A percentile compares a stretch with the other conserved stretches of the same genome.
Conservation (phyloP, 2,329 filamentous ascomycete species). For the Didymella lethalis region DNA sequence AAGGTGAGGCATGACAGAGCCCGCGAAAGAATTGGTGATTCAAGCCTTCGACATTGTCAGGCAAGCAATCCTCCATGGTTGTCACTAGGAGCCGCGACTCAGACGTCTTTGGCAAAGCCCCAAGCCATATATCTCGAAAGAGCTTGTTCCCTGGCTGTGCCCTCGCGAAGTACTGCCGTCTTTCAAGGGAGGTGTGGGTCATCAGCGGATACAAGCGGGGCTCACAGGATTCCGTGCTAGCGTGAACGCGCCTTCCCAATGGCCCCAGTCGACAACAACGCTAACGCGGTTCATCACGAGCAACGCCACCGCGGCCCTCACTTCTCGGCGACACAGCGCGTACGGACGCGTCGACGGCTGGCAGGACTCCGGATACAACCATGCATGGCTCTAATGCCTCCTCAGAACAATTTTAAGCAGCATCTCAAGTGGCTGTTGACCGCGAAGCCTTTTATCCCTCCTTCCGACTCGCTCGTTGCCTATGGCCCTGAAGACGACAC, state of each 20-base stretch:
- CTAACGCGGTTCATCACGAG: slow-evolving; percentile 19
- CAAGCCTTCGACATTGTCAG: neutral
- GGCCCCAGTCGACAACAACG: slow-evolving; percentile 30
- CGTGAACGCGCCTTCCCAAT: slow-evolving; percentile 7
- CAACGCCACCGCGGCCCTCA: slow-evolving; percentile 35
- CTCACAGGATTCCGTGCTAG: slow-evolving; percentile 36
- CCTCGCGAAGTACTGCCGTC: slow-evolving; percentile 20
- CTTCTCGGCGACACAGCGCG: slow-evolving; percentile 21
- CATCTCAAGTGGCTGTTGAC: slow-evolving; percentile 59
- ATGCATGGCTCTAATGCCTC: slow-evolving; percentile 55
- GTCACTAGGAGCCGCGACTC: neutral
- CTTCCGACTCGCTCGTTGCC: slow-evolving; percentile 37
- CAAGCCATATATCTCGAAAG: neutral
- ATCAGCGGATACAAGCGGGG: slow-evolving; percentile 2
- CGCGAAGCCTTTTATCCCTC: slow-evolving; percentile 56
- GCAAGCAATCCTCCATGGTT: neutral
- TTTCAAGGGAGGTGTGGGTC: slow-evolving; percentile 10
- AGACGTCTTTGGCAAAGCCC: slow-evolving; percentile 3
- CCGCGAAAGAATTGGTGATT: neutral
- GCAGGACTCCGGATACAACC: slow-evolving; percentile 21
- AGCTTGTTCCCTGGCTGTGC: neutral
- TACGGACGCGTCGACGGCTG: slow-evolving; percentile 34
- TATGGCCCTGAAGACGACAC: slow-evolving; percentile 40
- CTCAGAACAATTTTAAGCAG: slow-evolving; percentile 56
- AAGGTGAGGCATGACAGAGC: neutral